Conservation (phyloP, 345 rosid genomes). For the thale cress (Arabidopsis thaliana) region DNA sequence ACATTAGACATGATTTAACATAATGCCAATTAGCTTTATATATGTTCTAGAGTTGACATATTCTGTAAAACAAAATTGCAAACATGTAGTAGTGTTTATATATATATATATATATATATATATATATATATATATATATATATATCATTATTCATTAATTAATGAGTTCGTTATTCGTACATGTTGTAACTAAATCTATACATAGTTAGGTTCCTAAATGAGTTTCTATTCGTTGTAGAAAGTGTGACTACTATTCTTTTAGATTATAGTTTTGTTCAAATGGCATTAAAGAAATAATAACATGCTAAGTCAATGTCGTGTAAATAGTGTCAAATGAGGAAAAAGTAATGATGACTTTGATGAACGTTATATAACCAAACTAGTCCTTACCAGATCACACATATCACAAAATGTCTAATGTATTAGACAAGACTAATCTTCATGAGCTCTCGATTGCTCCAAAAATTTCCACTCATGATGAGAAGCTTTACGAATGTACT, state of each 20-base stretch:
- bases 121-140: too few relatives aligned
- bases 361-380: neutral
- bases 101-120: too few relatives aligned
- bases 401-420: neutral
- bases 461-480: neutral
- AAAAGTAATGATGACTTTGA: neutral
- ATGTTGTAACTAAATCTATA: too few relatives aligned
- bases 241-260: neutral
- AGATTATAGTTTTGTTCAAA: neutral
- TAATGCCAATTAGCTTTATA: too few relatives aligned
- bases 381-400: neutral
- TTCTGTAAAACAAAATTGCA: too few relatives aligned
- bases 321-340: neutral
- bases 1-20: too few relatives aligned
- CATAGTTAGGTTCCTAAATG: too few relatives aligned
- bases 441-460: neutral
- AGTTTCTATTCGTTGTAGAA: too few relatives aligned
- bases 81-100: too few relatives aligned
- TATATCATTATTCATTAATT: too few relatives aligned
- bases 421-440: neutral
- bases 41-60: too few relatives aligned
- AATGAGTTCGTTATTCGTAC: too few relatives aligned
- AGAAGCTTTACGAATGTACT: neutral
- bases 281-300: neutral
- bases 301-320: constrained; percentile 18